phyloP scores from a whole-genome alignment of 345 rosid species.

The Populus ilicifolia region DNA sequence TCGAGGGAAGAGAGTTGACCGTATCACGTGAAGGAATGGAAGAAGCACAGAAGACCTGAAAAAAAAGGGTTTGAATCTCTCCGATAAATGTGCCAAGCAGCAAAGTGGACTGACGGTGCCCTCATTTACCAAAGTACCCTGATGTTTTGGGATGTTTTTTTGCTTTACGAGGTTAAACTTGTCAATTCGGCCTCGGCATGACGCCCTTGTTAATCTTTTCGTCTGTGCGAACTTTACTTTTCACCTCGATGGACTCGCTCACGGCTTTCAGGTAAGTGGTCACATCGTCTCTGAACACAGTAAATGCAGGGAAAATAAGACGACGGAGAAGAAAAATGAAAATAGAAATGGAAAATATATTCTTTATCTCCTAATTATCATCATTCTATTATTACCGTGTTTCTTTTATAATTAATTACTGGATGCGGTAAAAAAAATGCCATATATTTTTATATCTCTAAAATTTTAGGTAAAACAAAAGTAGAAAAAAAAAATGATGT shows the following conservation, averaged over 20 bases:
- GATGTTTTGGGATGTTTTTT: neutral
- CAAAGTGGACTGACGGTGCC: neutral
- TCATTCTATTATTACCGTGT: too few species aligned
- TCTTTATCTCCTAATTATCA: too few species aligned
- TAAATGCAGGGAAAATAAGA: neutral
- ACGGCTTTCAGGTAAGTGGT: neutral
- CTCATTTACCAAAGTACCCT: conserved; percentile 18
- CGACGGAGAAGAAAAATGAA: neutral
- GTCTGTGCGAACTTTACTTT: neutral
- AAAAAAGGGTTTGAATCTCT: conserved; percentile 18
- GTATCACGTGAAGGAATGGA: neutral
- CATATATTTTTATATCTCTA: too few species aligned
- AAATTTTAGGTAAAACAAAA: too few species aligned
- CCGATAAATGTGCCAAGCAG: conserved; percentile 29
- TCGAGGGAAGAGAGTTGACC: neutral
- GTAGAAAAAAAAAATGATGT: too few species aligned
- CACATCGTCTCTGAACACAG: neutral
- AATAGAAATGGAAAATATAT: too few species aligned
- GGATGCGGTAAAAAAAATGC: too few species aligned
- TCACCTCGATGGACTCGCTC: neutral
- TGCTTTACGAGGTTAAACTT: neutral
- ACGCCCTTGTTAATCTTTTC: neutral
- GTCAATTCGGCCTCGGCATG: neutral
- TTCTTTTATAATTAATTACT: too few species aligned
- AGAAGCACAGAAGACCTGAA: neutral